These are phyloP conservation scores for Scheffersomyces segobiensis DNA, from an alignment of 1,139 yeast species.

Conservation along the genomic window DNA sequence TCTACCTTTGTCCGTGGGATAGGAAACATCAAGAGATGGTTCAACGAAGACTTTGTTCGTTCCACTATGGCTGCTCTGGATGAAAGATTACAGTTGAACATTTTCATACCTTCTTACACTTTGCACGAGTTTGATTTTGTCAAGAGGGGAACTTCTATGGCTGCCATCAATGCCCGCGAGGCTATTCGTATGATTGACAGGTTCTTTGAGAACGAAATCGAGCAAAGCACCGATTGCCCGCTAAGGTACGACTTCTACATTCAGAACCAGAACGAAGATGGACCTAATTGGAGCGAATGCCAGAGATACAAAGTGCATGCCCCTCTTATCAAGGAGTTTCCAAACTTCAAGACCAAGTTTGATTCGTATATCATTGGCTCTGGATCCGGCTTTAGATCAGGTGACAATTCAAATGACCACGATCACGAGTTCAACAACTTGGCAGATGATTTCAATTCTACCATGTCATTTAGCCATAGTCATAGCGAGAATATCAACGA, in stretches of 20 bases:
- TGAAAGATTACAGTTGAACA: slow-evolving; percentile 25
- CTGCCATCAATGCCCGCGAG: slow-evolving; percentile 58
- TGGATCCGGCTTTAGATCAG: slow-evolving; percentile 11
- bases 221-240: slow-evolving; percentile 7
- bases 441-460: slow-evolving; percentile 7
- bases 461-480: slow-evolving; percentile 6
- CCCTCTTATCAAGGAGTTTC: slow-evolving; percentile 50
- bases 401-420: slow-evolving; percentile 1
- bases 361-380: slow-evolving; percentile 29
- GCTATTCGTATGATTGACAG: slow-evolving; percentile 55
- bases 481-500: slow-evolving; percentile 20
- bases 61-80: slow-evolving; percentile 14
- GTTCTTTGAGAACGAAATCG: slow-evolving; percentile 24
- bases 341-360: slow-evolving; percentile 40
- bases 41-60: slow-evolving; percentile 37
- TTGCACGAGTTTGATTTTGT: slow-evolving; percentile 56
- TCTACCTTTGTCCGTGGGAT: slow-evolving; percentile 61
- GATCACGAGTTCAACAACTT: slow-evolving; percentile 6
- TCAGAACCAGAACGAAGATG: slow-evolving; percentile 41
- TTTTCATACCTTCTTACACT: slow-evolving; percentile 55
- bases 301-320: slow-evolving; percentile 41
- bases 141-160: slow-evolving; percentile 54
- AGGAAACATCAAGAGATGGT: slow-evolving; percentile 61
- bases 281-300: slow-evolving; percentile 54
- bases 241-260: slow-evolving; percentile 24